Conservation (phyloP, 2,329 filamentous ascomycete species). For the Pyrenophora tritici-repentis region DNA sequence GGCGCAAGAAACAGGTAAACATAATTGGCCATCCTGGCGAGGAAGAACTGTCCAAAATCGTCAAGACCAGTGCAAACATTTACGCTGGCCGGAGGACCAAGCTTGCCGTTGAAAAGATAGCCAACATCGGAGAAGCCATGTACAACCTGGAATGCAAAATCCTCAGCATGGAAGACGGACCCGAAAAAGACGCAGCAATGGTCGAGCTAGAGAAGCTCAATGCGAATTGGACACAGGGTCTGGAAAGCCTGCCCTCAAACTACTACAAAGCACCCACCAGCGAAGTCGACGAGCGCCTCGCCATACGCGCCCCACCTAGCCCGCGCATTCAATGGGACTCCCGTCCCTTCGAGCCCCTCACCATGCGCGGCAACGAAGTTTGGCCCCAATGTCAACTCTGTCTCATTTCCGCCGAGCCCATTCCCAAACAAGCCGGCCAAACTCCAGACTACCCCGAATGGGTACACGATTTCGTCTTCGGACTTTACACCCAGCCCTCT, state of each 20-base stretch:
- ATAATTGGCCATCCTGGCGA: slow-evolving; percentile 11
- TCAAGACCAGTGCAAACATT: slow-evolving; percentile 4
- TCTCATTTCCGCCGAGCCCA: slow-evolving; percentile 72
- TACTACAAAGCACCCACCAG: slow-evolving; percentile 7
- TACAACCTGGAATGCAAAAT: slow-evolving; percentile 37
- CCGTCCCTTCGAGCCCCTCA: slow-evolving; percentile 71
- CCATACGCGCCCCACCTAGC: slow-evolving; percentile 22
- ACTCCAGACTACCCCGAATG: slow-evolving; percentile 28
- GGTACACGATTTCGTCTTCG: slow-evolving; percentile 36
- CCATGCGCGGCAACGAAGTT: slow-evolving; percentile 64
- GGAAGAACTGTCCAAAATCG: slow-evolving; percentile 4
- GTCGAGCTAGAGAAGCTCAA: slow-evolving; percentile 48
- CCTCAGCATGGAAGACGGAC: slow-evolving; percentile 26
- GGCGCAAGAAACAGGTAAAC: not conserved
- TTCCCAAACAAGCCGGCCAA: slow-evolving; percentile 29
- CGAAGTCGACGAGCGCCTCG: slow-evolving; percentile 38
- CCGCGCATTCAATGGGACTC: slow-evolving; percentile 64
- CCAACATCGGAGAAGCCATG: slow-evolving; percentile 33
- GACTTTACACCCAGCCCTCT: slow-evolving; percentile 14
- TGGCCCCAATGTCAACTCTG: slow-evolving; percentile 64
- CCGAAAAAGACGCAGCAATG: slow-evolving; percentile 25
- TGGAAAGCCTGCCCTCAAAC: slow-evolving; percentile 6
- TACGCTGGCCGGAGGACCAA: slow-evolving; percentile 4
- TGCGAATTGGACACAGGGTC: slow-evolving; percentile 13
- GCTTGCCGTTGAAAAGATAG: slow-evolving; percentile 19